Base-by-base conservation (phyloP, 805 yeast species). In the Phaffomyces opuntiae region DNA sequence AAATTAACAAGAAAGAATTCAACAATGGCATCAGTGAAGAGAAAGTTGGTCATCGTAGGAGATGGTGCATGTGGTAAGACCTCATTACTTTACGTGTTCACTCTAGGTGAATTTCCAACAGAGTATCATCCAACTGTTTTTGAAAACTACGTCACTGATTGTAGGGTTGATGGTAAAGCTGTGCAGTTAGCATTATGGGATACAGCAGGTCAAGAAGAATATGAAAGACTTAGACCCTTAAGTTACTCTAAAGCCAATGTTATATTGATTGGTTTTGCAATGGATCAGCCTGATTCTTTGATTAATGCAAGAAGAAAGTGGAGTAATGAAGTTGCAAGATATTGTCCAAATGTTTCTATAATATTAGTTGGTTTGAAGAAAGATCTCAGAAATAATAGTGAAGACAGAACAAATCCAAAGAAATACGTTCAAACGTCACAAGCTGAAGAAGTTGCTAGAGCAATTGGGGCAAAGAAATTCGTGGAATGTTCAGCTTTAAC, bases 61-160 rank as follows among this genome's bases (percentile, higher is more conserved):
- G 96, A 89, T 65, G 96, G 96, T 44, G 96, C 95, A 1, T 87
- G 96, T 64, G 96, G 96, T 11, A 89, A 89, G 65, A 89, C 96
- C 0, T 88, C 96, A 1, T 68, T 89, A 35, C 69, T 89, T n/a
- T 86, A 87, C 57, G 96, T 89, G 19, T 90, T 90, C 68, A 87
- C 97, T 0, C 64, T 89, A 32, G 97, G 96, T 0, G 95, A 87
- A 60, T 90, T 90, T 58, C 96, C 96, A 0, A 81, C 90, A 38
- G 95, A 85, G 59, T 83, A 88, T 63, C 95, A 87, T 54, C 97
- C 97, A 3, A 89, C 97, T 0, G 96, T 89, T 7, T 89, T 90
- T 63, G 97, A 89, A 56, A 89, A 90, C 63, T 88, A 90, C 62
- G 96, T 89, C 14, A 88, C 96, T 1, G 96, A 88, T 57, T 89